Percentiles rank a stretch among this genome's conserved stretches.
Conservation (phyloP, 805 yeast species). For the Cyberlindnera xishuangbannaensis region DNA sequence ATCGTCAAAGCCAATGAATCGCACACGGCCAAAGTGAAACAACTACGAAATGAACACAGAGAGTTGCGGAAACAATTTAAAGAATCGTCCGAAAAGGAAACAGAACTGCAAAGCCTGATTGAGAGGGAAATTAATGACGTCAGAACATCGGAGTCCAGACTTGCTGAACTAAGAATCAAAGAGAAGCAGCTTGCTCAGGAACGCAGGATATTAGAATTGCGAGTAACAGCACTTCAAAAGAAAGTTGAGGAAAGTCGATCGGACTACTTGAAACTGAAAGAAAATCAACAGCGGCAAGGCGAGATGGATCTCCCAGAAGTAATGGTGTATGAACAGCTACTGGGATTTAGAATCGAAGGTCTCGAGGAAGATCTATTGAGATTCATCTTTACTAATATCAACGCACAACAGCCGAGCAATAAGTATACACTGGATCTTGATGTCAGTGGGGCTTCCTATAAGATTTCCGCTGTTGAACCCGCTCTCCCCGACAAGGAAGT, state of each 20-base stretch:
- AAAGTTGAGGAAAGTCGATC: conserved; percentile 28
- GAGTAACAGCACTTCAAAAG: conserved; percentile 29
- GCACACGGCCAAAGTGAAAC: conserved; percentile 28
- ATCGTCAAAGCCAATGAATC: conserved; percentile 31
- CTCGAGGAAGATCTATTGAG: conserved; percentile 38
- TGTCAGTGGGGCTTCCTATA: conserved; percentile 37
- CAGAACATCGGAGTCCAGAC: conserved; percentile 30
- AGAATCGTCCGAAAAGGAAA: conserved; percentile 8
- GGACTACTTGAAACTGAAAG: conserved; percentile 29
- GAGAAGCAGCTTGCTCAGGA: conserved; percentile 30
- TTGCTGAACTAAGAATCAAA: conserved; percentile 27
- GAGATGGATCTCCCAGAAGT: conserved; percentile 47
- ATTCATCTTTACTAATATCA: conserved; percentile 45
- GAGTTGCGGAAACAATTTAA: conserved; percentile 23
- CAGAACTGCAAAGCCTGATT: conserved; percentile 7
- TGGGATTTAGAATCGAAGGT: conserved; percentile 53
- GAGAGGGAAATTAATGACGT: conserved; percentile 22
- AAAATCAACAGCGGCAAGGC: conserved; percentile 37
- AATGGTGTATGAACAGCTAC: conserved; percentile 41
- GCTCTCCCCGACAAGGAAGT: conserved; percentile 24
- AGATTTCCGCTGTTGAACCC: conserved; percentile 35
- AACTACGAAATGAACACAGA: conserved; percentile 28
- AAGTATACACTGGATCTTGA: conserved; percentile 41
- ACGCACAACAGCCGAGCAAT: conserved; percentile 34
- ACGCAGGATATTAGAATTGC: conserved; percentile 24